Evolutionary conservation across 2,329 filamentous ascomycete genomes (phyloP), one percentile per base, ranked within the genome.

Genomic region (Cercospora janseana): DNA sequence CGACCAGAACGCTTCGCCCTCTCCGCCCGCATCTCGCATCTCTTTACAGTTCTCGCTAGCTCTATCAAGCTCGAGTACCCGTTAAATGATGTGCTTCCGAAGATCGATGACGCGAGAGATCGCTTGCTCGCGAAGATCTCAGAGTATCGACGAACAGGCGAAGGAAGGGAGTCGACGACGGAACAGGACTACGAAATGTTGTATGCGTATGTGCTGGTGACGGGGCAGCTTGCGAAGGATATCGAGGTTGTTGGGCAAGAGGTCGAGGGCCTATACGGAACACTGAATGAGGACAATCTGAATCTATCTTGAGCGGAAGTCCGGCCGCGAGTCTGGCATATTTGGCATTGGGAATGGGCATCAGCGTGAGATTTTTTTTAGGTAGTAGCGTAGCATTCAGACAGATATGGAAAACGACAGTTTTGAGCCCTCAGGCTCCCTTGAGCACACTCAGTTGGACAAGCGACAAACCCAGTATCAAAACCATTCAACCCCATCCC

Each of bases 31-130:
- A 94, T 97, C 62, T 94, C 89, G 66, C 93, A 97, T 77, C 79
- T 98, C 53, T 78, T 85, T 58, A 80, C 79, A 13, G 93, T 97
- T 4, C 80, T 98, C 56, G 93, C 93, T 1, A 93, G 87, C 32
- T 95, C 88, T 10, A 83, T 97, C 72, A 95, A 95, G 76, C 79
- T 97, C 6, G 91, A 95, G 70, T 97, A 95, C 62, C 91, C 93
- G 0, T 77, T 98, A 51, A 92, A 87, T 27, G 90, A 96, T 64
- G 88, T 87, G 9, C 77, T 97, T 32, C 93, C 93, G 0, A 90
- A 85, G 54, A 87, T 94, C 24, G 82, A 87, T 42, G 82, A 87
- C 65, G 83, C 85, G 31, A 81, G 93, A 56, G 91, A 98, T 66
- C 78, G 87, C 51, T 74, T 97, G 37, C 76, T 98, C 16, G 87